Evolutionary conservation across 345 rosid species (phyloP).

Genomic region (Eucalyptus regnans): DNA sequence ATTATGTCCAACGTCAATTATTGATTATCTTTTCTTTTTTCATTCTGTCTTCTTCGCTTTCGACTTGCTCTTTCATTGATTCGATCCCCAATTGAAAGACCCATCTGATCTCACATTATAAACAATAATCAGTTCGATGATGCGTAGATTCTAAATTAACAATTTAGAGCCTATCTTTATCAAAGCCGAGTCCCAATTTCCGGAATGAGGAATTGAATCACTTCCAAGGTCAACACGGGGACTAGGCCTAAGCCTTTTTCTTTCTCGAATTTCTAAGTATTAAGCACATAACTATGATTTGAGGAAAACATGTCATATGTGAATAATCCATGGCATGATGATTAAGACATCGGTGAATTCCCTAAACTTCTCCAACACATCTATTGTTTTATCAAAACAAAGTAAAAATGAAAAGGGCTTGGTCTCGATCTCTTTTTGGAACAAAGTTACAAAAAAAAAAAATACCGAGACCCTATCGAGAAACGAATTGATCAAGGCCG

Average conservation of each 20-base stretch:
- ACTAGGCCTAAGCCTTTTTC: neutral
- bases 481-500: neutral
- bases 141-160: neutral
- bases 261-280: neutral
- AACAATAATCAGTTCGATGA: too few relatives aligned
- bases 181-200: neutral
- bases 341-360: neutral
- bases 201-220: accelerated
- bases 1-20: neutral
- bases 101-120: accelerated
- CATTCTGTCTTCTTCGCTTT: neutral
- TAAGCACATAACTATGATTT: neutral
- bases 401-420: neutral
- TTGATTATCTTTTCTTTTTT: neutral
- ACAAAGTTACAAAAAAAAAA: neutral
- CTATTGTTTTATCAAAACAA: neutral
- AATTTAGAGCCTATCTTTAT: neutral
- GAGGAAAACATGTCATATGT: neutral
- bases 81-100: neutral
- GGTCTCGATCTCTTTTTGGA: neutral
- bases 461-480: neutral
- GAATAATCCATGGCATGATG: neutral
- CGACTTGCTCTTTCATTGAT: neutral
- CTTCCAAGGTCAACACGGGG: neutral
- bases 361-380: neutral